Evolutionary conservation across 208 protist genomes (phyloP).

Genomic region (Leishmania arabica): DNA sequence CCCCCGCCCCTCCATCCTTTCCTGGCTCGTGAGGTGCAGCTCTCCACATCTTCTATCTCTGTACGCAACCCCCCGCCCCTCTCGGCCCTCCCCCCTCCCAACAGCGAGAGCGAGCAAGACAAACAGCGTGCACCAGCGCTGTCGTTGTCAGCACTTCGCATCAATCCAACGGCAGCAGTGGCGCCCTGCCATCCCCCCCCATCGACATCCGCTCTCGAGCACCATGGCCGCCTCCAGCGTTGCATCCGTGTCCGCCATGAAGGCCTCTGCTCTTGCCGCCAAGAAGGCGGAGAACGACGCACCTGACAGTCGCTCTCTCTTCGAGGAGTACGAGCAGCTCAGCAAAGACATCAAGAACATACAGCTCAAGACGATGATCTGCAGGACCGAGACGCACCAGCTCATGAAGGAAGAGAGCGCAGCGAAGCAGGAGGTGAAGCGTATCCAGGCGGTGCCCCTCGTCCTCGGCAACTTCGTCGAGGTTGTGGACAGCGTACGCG

Average conservation of each 20-base stretch:
- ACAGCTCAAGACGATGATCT: constrained; percentile 91
- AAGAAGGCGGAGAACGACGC: constrained; percentile 13
- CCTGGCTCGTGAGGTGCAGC: not conserved
- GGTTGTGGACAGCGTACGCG: constrained; percentile 97
- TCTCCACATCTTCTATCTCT: not conserved
- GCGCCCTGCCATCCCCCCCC: not conserved
- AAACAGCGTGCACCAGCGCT: not conserved
- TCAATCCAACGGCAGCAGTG: not conserved
- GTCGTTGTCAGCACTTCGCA: not conserved
- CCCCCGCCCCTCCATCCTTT: not conserved
- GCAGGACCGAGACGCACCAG: constrained; percentile 88
- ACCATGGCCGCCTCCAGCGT: not conserved
- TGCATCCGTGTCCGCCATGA: constrained; percentile 19
- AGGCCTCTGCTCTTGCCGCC: constrained; percentile 10
- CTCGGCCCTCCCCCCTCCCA: not conserved
- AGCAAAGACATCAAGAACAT: constrained; percentile 68
- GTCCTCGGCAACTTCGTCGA: constrained; percentile 99
- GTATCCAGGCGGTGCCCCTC: constrained; percentile 99
- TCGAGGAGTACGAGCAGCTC: constrained; percentile 85
- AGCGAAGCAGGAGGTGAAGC: constrained; percentile 96
- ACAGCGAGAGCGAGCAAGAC: not conserved
- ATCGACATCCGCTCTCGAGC: not conserved
- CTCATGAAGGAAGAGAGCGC: constrained; percentile 87
- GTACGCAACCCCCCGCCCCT: not conserved
- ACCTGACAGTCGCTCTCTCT: constrained; percentile 40